Percentiles rank a stretch among this genome's conserved stretches.
phyloP scores from a whole-genome alignment of 2,329 filamentous ascomycete species.

The Coleophoma crateriformis region DNA sequence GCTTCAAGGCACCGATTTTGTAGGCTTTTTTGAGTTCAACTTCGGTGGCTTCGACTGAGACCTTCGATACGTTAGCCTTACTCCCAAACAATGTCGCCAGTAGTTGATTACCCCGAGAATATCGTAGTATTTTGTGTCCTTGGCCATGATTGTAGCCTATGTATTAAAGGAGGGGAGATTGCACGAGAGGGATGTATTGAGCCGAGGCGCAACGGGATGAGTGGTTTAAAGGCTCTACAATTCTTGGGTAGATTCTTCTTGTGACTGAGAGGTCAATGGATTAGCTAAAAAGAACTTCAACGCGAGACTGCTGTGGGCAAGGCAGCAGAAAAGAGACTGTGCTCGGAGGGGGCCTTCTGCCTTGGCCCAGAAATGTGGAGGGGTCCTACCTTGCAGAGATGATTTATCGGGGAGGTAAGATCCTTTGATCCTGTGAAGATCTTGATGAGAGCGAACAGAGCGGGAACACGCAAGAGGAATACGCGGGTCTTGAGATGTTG shows the following conservation, averaged over 20 bases:
- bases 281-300: no score
- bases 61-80: conserved; percentile 43
- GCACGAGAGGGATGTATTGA: conserved; percentile 1
- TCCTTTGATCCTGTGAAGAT: no score
- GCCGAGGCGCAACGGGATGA: conserved; percentile 22
- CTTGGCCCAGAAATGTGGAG: no score
- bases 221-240: conserved; percentile 33
- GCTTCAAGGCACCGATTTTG: conserved; percentile 77
- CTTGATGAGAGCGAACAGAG: no score
- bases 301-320: no score
- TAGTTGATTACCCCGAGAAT: conserved; percentile 60
- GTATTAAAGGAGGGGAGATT: conserved; percentile 4
- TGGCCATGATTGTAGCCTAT: conserved; percentile 56
- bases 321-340: no score
- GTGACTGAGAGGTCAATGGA: no score
- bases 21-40: conserved; percentile 87
- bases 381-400: no score
- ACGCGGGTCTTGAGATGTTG: no score
- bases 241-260: no score
- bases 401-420: background rate
- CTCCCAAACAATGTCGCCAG: background rate
- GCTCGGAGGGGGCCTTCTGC: no score
- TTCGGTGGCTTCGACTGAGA: conserved; percentile 73
- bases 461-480: no score
- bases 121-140: conserved; percentile 77